Conservation (phyloP, 2,329 filamentous ascomycete genomes). For the Alternaria infectoria region DNA sequence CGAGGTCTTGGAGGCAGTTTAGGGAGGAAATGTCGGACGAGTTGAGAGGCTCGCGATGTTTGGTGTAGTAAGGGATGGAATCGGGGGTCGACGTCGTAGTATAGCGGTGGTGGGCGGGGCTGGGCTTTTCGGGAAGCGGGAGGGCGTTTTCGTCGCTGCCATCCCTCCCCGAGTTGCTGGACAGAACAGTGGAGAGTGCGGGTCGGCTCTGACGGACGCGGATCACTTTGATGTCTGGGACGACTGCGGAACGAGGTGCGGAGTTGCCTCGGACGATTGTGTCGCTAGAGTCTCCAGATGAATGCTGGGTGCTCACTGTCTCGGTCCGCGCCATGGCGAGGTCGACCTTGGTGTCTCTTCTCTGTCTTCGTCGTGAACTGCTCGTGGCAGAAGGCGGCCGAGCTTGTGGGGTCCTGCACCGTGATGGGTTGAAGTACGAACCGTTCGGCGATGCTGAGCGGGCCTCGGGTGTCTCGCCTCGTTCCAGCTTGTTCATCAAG, state of each 20-base stretch:
- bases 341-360: constrained; percentile 36
- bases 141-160: constrained; percentile 25
- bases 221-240: constrained; percentile 28
- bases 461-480: constrained; percentile 45
- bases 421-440: constrained; percentile 39
- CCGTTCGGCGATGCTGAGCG: constrained; percentile 45
- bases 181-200: constrained; percentile 43
- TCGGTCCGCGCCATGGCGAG: constrained; percentile 28
- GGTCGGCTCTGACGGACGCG: constrained; percentile 38
- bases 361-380: constrained; percentile 36
- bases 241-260: constrained; percentile 13
- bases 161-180: constrained; percentile 34
- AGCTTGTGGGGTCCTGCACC: constrained; percentile 35
- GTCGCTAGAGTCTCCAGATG: constrained; percentile 33
- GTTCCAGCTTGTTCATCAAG: constrained; percentile 44
- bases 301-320: constrained; percentile 27
- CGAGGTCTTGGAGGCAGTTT: constrained; percentile 48
- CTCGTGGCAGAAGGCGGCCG: constrained; percentile 40
- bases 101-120: constrained; percentile 18
- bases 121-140: constrained; percentile 17
- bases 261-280: constrained; percentile 24
- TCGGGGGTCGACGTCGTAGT: constrained; percentile 32
- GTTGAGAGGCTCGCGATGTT: constrained; percentile 35
- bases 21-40: constrained; percentile 48
- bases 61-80: constrained; percentile 27